phyloP scores from a whole-genome alignment of 169 alveolate species.

The Cryptosporidium ryanae region DNA sequence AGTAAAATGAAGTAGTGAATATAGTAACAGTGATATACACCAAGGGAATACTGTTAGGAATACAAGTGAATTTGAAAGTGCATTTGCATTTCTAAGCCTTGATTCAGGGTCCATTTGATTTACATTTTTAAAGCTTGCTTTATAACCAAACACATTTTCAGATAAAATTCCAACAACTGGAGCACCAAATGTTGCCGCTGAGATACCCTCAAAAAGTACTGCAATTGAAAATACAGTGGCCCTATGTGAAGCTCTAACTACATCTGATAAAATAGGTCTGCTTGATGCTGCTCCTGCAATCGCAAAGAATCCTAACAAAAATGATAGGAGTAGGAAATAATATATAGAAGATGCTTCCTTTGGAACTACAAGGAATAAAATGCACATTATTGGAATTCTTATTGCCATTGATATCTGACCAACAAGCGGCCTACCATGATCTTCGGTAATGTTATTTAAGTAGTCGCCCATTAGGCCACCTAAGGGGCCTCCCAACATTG shows the following conservation, averaged over 20 bases:
- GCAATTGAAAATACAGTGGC: slow-evolving; percentile 88
- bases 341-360: slow-evolving; percentile 75
- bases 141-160: slow-evolving; percentile 87
- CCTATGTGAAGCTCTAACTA: slow-evolving; percentile 89
- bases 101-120: slow-evolving; percentile 83
- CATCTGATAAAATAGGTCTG: slow-evolving; percentile 89
- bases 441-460: slow-evolving; percentile 82
- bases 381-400: slow-evolving; percentile 81
- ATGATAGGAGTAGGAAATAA: slow-evolving; percentile 77
- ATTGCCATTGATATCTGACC: slow-evolving; percentile 83
- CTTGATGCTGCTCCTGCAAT: slow-evolving; percentile 91
- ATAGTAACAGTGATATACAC: slow-evolving; percentile 84
- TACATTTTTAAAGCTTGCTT: slow-evolving; percentile 81
- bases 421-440: slow-evolving; percentile 88
- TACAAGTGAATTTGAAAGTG: slow-evolving; percentile 85
- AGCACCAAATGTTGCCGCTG: slow-evolving; percentile 88
- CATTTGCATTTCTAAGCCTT: slow-evolving; percentile 85
- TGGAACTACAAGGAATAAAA: slow-evolving; percentile 81
- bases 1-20: slow-evolving; percentile 85
- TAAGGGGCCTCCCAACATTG: slow-evolving; percentile 88
- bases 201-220: slow-evolving; percentile 88
- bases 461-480: slow-evolving; percentile 89
- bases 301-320: slow-evolving; percentile 87
- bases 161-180: slow-evolving; percentile 89
- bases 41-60: slow-evolving; percentile 86